Evolutionary conservation across 129 eudicot genomes (phyloP).

Genomic region (Chrysanthemum makinoi): DNA sequence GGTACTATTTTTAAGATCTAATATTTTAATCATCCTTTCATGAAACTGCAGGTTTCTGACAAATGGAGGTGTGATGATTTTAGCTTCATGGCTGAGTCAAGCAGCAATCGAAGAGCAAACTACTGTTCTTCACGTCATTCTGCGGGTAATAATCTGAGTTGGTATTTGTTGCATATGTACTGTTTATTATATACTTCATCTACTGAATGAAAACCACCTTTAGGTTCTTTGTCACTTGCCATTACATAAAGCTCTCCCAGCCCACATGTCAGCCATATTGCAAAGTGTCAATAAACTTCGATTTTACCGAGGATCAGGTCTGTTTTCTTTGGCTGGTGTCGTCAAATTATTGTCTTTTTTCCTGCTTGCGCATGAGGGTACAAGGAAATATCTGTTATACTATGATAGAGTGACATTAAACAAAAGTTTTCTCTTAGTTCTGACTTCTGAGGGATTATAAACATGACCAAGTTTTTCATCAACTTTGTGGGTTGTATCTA

Average conservation of each 20-base stretch:
- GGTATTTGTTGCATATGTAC: slow-evolving; percentile 11
- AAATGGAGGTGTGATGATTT: slow-evolving; percentile 89
- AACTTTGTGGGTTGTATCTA: too few species aligned
- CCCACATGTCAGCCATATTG: slow-evolving; percentile 88
- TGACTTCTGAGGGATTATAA: too few species aligned
- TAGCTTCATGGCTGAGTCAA: slow-evolving; percentile 92
- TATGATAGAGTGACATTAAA: neutral
- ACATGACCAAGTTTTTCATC: too few species aligned
- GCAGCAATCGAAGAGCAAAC: slow-evolving; percentile 97
- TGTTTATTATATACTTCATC: slow-evolving; percentile 3
- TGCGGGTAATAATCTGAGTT: slow-evolving; percentile 40
- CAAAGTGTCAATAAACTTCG: slow-evolving; percentile 88
- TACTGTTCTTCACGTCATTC: slow-evolving; percentile 65
- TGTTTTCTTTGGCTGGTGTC: slow-evolving; percentile 34
- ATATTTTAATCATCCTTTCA: neutral
- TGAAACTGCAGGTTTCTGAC: slow-evolving; percentile 62
- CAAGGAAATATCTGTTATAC: neutral
- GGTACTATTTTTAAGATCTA: neutral
- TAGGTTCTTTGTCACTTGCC: slow-evolving; percentile 90
- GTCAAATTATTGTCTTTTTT: neutral
- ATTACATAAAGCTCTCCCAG: slow-evolving; percentile 76
- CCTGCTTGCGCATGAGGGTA: neutral
- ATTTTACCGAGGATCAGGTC: slow-evolving; percentile 83
- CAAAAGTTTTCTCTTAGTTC: too few species aligned
- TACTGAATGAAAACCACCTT: slow-evolving; percentile 21